Percentiles rank a stretch among this genome's conserved stretches.
Conservation (phyloP, 164 flowering plant species). For the Protea cynaroides region DNA sequence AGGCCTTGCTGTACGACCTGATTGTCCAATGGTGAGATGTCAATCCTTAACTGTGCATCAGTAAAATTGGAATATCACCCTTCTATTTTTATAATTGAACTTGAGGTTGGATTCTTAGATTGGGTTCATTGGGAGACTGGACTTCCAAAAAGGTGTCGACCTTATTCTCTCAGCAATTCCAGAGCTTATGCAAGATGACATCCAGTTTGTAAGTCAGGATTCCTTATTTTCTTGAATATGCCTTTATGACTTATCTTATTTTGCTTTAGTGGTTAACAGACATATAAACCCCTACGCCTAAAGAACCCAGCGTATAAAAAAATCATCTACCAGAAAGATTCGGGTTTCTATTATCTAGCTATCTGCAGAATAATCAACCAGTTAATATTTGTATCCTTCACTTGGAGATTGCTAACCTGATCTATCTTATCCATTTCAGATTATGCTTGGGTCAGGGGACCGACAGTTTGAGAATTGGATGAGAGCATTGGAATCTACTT, state of each 20-base stretch:
- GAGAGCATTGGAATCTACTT: slow-evolving; percentile 55
- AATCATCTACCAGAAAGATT: no score
- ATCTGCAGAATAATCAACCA: no score
- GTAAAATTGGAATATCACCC: not conserved
- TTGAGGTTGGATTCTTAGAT: slow-evolving; percentile 38
- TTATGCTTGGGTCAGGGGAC: slow-evolving; percentile 97
- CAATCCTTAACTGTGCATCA: slow-evolving; percentile 3
- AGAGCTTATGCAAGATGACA: slow-evolving; percentile 75
- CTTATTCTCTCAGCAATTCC: slow-evolving; percentile 55
- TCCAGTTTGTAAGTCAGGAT: slow-evolving; percentile 71
- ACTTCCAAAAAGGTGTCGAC: slow-evolving; percentile 93
- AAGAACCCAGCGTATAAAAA: no score
- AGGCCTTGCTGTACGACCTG: slow-evolving; percentile 70
- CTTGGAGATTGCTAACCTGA: not conserved
- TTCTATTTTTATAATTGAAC: not conserved
- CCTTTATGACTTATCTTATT: not conserved
- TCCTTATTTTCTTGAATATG: not conserved
- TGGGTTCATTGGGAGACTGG: slow-evolving; percentile 96
- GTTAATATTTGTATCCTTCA: not conserved
- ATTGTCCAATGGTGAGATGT: slow-evolving; percentile 74
- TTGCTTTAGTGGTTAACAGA: not conserved
- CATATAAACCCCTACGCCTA: not conserved
- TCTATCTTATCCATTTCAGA: slow-evolving; percentile 34
- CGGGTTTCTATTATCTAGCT: no score
- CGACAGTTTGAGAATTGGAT: slow-evolving; percentile 77